These are phyloP conservation scores for Pyricularia sp. DNA, from an alignment of 2,329 filamentous ascomycete genomes.

Conservation along the genomic window DNA sequence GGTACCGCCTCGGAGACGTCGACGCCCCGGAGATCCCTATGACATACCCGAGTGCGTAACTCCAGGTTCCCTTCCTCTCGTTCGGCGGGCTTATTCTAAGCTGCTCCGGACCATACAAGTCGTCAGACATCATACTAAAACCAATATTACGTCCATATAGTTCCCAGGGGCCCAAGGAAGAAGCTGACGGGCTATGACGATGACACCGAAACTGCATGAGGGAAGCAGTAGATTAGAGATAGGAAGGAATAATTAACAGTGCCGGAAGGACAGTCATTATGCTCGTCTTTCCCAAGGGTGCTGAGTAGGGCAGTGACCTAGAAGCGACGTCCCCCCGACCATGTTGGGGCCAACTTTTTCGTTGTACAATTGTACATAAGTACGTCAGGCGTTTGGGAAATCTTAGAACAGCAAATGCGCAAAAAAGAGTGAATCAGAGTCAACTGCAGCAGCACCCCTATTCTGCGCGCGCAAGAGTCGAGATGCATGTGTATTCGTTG, in stretches of 20 bases:
- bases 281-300: neutral
- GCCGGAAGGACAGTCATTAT: neutral
- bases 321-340: neutral
- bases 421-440: neutral
- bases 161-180: conserved; percentile 46
- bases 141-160: conserved; percentile 19
- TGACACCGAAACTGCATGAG: conserved; percentile 15
- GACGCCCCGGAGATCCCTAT: conserved; percentile 61
- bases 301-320: neutral
- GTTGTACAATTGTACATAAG: conserved; percentile 9
- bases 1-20: conserved; percentile 60
- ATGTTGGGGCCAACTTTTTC: neutral
- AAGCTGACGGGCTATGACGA: conserved; percentile 48
- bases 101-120: neutral
- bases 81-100: neutral
- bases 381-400: conserved; percentile 7
- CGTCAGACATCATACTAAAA: neutral
- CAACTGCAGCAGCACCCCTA: neutral
- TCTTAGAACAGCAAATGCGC: neutral
- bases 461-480: neutral
- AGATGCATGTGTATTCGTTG: neutral
- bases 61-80: neutral
- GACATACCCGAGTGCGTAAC: conserved; percentile 77
- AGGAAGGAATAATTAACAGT: neutral
- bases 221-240: neutral